Evolutionary conservation across 208 protist genomes (phyloP).

Genomic region (Leishmania braziliensis): DNA sequence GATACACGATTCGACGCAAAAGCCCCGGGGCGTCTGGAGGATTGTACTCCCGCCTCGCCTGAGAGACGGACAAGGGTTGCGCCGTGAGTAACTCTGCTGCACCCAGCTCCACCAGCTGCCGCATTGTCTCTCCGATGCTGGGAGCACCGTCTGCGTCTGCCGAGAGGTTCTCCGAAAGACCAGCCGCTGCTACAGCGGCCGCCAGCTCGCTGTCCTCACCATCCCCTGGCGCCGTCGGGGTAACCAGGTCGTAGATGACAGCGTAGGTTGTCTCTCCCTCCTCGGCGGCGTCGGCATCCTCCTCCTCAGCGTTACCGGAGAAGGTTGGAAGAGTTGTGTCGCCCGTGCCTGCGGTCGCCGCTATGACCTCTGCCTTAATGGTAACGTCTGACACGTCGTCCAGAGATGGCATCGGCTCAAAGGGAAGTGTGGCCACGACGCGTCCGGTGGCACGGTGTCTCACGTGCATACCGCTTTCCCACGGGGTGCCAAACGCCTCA

Average conservation of each 20-base stretch:
- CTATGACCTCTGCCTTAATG: background rate
- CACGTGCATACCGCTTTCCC: slow-evolving; percentile 55
- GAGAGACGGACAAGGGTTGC: slow-evolving; percentile 29
- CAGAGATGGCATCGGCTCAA: slow-evolving; percentile 49
- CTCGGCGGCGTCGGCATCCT: slow-evolving; percentile 3
- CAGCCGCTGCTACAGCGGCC: slow-evolving; percentile 9
- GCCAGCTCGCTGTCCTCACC: slow-evolving; percentile 18
- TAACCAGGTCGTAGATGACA: slow-evolving; percentile 36
- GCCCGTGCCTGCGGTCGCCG: background rate
- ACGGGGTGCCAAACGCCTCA: slow-evolving; percentile 58
- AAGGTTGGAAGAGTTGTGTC: slow-evolving; percentile 1
- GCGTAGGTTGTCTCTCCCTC: slow-evolving; percentile 2
- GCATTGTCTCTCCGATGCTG: slow-evolving; percentile 47
- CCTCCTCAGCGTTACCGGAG: slow-evolving; percentile 5
- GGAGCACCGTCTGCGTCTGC: slow-evolving; percentile 4
- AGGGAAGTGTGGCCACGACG: slow-evolving; percentile 77
- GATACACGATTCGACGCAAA: slow-evolving; percentile 62
- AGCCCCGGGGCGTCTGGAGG: slow-evolving; percentile 47
- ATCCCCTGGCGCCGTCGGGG: slow-evolving; percentile 9
- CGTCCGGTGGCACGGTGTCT: slow-evolving; percentile 46
- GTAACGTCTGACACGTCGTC: slow-evolving; percentile 5
- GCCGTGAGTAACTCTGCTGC: slow-evolving; percentile 63
- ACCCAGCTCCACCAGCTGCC: slow-evolving; percentile 66
- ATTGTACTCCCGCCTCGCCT: slow-evolving; percentile 48
- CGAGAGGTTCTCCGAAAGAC: slow-evolving; percentile 8